phyloP scores from a whole-genome alignment of 345 rosid species.

The Syzygium aqueum region DNA sequence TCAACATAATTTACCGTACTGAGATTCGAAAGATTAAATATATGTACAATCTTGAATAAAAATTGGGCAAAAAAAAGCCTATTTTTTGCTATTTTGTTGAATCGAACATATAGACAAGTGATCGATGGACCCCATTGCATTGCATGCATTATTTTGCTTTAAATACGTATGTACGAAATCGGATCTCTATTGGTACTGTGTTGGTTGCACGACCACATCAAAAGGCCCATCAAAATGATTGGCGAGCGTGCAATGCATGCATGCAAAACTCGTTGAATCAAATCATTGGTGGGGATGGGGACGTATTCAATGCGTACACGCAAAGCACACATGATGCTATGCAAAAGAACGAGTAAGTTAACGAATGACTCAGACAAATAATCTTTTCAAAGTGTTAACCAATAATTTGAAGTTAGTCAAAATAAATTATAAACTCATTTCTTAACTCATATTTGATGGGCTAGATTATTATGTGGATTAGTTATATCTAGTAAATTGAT shows the following conservation, averaged over 20 bases:
- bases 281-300: neutral
- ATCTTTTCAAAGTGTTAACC: rapidly evolving
- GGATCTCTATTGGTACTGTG: neutral
- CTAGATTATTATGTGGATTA: too few relatives aligned
- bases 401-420: too few relatives aligned
- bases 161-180: neutral
- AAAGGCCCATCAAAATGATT: neutral
- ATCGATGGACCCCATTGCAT: neutral
- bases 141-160: neutral
- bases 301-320: neutral
- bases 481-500: too few relatives aligned
- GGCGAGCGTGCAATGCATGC: neutral
- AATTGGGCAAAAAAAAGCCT: too few relatives aligned
- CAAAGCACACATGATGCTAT: neutral
- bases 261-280: neutral
- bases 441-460: too few relatives aligned
- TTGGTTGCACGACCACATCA: neutral
- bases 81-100: too few relatives aligned
- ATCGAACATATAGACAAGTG: neutral
- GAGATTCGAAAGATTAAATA: too few relatives aligned
- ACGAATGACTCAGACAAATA: rapidly evolving
- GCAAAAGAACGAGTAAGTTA: neutral
- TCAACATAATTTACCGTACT: neutral
- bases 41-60: too few relatives aligned
- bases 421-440: too few relatives aligned